These are phyloP conservation scores for Penicillium crystallinum DNA, from an alignment of 495 filamentous ascomycete genomes.

Conservation along the genomic window DNA sequence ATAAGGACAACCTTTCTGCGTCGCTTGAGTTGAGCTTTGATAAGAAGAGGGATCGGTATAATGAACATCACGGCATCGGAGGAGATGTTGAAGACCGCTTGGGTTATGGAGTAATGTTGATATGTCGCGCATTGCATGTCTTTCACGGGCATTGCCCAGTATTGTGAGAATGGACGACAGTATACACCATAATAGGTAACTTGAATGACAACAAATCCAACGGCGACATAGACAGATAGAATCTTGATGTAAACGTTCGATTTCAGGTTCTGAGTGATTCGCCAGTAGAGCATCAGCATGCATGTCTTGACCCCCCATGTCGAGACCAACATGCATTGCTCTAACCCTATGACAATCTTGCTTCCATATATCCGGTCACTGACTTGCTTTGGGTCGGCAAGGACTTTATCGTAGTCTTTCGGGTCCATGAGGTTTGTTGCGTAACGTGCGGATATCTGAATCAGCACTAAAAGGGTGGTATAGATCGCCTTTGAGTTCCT, in stretches of 20 bases:
- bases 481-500: constrained; percentile 37
- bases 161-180: constrained; percentile 56
- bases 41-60: constrained; percentile 55
- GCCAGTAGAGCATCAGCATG: constrained; percentile 48
- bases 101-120: constrained; percentile 55
- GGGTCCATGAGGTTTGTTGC: constrained; percentile 58
- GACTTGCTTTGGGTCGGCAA: constrained; percentile 37
- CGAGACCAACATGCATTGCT: constrained; percentile 48
- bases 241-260: constrained; percentile 46
- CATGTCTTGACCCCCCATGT: constrained; percentile 48
- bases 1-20: constrained; percentile 49
- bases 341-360: constrained; percentile 49
- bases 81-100: constrained; percentile 62
- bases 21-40: constrained; percentile 47
- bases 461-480: constrained; percentile 48
- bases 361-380: constrained; percentile 43
- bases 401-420: constrained; percentile 42
- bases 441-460: constrained; percentile 52
- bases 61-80: constrained; percentile 59
- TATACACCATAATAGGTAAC: constrained; percentile 60
- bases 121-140: constrained; percentile 34
- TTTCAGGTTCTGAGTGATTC: constrained; percentile 37
- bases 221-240: constrained; percentile 47
- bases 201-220: constrained; percentile 56
- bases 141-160: constrained; percentile 50